Conservation (phyloP, 2,329 filamentous ascomycete species). For the Cladosporium sp. region DNA sequence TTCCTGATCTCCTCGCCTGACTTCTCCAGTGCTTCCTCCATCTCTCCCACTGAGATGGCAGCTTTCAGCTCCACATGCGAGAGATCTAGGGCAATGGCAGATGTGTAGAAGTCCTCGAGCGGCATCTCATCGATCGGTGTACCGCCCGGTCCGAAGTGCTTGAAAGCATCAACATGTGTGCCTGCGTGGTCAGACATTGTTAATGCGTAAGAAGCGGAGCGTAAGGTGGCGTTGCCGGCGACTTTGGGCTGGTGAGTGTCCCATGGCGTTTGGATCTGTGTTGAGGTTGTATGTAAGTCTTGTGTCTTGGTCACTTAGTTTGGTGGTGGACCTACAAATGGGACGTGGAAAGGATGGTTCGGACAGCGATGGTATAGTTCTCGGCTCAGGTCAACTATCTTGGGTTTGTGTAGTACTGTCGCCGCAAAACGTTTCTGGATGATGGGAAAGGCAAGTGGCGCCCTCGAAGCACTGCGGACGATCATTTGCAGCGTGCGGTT, state of each 20-base stretch:
- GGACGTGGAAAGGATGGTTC: conserved; percentile 31
- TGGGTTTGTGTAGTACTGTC: conserved; percentile 22
- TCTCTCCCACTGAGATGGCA: conserved; percentile 26
- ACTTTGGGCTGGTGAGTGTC: conserved; percentile 32
- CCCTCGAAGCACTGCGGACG: neutral
- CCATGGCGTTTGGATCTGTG: conserved; percentile 27
- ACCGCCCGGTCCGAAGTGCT: conserved; percentile 32
- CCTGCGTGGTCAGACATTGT: conserved; percentile 30
- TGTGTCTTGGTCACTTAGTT: neutral
- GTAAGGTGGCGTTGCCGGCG: conserved; percentile 30
- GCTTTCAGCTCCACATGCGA: conserved; percentile 30
- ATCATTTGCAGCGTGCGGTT: neutral
- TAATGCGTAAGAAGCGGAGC: conserved; percentile 29
- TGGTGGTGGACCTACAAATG: conserved; percentile 2
- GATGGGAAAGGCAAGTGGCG: neutral
- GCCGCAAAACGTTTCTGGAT: neutral
- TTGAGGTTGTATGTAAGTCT: neutral
- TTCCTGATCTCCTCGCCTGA: conserved; percentile 28
- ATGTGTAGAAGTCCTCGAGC: conserved; percentile 31
- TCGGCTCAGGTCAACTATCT: conserved; percentile 29
- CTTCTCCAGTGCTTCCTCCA: conserved; percentile 27
- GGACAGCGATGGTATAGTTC: conserved; percentile 31
- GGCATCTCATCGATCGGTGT: conserved; percentile 32
- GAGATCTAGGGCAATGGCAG: conserved; percentile 31
- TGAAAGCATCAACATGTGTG: conserved; percentile 33